Evolutionary conservation across 352 stramenopile genomes (phyloP).

Genomic region (Phytophthora meadii): DNA sequence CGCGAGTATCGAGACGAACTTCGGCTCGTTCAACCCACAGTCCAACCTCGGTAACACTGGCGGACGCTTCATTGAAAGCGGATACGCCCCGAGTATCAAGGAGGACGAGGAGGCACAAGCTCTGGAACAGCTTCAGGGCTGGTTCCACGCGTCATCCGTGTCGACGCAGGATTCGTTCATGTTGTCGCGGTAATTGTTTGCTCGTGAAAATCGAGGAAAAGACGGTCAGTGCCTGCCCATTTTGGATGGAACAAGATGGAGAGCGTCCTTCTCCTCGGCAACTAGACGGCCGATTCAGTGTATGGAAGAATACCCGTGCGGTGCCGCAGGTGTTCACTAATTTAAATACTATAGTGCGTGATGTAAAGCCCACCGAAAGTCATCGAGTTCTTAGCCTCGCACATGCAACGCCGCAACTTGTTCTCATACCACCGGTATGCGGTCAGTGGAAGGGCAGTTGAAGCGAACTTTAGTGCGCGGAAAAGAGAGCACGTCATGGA

Average conservation of each 20-base stretch:
- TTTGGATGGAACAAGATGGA: slow-evolving; percentile 45
- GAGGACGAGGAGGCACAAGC: slow-evolving; percentile 72
- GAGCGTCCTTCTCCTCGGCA: slow-evolving; percentile 3
- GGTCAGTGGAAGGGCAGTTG: slow-evolving; percentile 6
- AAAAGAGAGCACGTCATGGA: slow-evolving; percentile 9
- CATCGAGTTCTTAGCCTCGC: background rate
- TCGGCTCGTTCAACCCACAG: slow-evolving; percentile 68
- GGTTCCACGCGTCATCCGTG: slow-evolving; percentile 68
- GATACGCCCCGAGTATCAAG: slow-evolving; percentile 66
- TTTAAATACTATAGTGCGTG: slow-evolving; percentile 38
- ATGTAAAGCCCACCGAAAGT: slow-evolving; percentile 18
- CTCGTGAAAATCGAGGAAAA: slow-evolving; percentile 14
- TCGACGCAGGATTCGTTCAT: slow-evolving; percentile 67
- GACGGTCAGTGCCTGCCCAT: slow-evolving; percentile 19
- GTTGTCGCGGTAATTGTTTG: slow-evolving; percentile 38
- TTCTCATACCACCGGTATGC: background rate
- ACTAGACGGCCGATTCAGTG: slow-evolving; percentile 27
- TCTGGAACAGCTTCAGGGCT: slow-evolving; percentile 67
- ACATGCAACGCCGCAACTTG: background rate
- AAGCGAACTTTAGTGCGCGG: slow-evolving; percentile 10
- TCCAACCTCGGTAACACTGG: slow-evolving; percentile 23
- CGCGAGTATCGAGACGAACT: slow-evolving; percentile 82
- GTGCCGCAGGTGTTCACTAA: slow-evolving; percentile 19
- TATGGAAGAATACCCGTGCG: slow-evolving; percentile 27
- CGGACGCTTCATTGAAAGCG: slow-evolving; percentile 50